Percentiles rank a stretch among this genome's conserved stretches.
Evolutionary conservation across 768 basidiomycete species (phyloP).

Genomic region (Mycena rebaudengoi): DNA sequence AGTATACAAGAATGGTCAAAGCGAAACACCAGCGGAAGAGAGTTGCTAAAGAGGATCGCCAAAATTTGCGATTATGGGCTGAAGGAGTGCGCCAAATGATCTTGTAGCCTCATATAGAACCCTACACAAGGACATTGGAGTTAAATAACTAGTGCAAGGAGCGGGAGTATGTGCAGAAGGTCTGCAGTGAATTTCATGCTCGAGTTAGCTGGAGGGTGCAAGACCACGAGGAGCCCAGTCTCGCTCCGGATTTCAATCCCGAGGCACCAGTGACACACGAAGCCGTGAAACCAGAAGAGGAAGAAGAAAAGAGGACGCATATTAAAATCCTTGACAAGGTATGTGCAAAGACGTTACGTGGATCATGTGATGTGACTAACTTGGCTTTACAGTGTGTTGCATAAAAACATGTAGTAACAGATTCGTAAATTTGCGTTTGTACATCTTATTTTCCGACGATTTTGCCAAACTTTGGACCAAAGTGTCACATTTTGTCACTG

Average conservation of each 20-base stretch:
- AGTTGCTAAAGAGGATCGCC: neutral
- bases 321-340: too few species aligned
- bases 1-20: too few species aligned
- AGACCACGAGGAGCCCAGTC: constrained; percentile 11
- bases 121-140: constrained; percentile 1
- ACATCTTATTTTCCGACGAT: neutral
- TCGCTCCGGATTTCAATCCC: neutral
- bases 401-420: constrained; percentile 18
- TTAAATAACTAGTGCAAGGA: neutral
- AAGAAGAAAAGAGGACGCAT: too few species aligned
- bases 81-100: constrained; percentile 1
- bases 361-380: too few species aligned
- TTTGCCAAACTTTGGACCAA: neutral
- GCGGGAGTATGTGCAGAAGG: neutral
- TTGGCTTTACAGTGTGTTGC: too few species aligned
- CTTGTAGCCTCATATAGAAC: neutral
- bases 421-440: neutral
- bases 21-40: neutral
- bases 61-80: constrained; percentile 8
- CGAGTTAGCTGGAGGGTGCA: neutral
- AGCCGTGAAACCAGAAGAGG: too few species aligned
- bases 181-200: constrained; percentile 13
- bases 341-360: too few species aligned
- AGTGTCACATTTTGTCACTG: too few species aligned
- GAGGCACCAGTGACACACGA: too few species aligned